A percentile compares a stretch with the other conserved stretches of the same genome.
These are phyloP conservation scores for Lotus japonicus DNA, from an alignment of 306 rosid genomes.

Conservation along the genomic window DNA sequence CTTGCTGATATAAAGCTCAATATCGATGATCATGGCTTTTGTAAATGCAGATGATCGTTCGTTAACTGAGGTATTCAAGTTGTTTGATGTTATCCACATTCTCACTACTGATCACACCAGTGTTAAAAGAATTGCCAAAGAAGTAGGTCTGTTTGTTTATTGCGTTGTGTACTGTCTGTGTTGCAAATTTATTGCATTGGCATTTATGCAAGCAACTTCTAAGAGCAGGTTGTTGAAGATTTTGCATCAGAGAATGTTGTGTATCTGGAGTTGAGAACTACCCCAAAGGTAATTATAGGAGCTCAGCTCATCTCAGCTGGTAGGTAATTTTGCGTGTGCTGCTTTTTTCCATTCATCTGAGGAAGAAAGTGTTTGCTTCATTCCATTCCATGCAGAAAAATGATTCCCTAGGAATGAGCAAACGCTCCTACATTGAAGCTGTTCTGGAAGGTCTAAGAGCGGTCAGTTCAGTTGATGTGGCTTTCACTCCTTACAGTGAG, in stretches of 20 bases:
- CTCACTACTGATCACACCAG: slow-evolving; percentile 72
- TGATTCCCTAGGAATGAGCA: slow-evolving; percentile 71
- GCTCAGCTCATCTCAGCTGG: too few relatives aligned
- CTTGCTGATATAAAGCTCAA: neutral
- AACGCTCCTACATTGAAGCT: slow-evolving; percentile 79
- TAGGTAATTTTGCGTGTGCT: neutral
- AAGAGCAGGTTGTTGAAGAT: slow-evolving; percentile 74
- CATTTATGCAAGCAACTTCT: slow-evolving; percentile 8
- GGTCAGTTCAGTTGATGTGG: slow-evolving; percentile 52
- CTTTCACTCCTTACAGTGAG: slow-evolving; percentile 41
- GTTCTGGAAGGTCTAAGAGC: slow-evolving; percentile 70
- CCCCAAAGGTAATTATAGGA: slow-evolving; percentile 64
- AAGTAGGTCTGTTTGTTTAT: slow-evolving; percentile 45
- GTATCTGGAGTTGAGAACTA: slow-evolving; percentile 85
- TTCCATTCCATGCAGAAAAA: slow-evolving; percentile 47
- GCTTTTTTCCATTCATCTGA: neutral
- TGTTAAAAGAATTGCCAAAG: slow-evolving; percentile 81
- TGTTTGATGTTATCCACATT: slow-evolving; percentile 81
- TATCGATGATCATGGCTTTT: slow-evolving; percentile 6
- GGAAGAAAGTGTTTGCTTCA: slow-evolving; percentile 17
- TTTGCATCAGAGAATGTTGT: slow-evolving; percentile 89
- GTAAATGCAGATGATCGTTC: slow-evolving; percentile 66
- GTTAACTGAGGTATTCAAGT: slow-evolving; percentile 69
- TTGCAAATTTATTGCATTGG: neutral
- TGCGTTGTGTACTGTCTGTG: neutral